Percentiles rank a stretch among this genome's conserved stretches.
phyloP scores from a whole-genome alignment of 23 red algal species.

The Gracilariopsis chorda region DNA sequence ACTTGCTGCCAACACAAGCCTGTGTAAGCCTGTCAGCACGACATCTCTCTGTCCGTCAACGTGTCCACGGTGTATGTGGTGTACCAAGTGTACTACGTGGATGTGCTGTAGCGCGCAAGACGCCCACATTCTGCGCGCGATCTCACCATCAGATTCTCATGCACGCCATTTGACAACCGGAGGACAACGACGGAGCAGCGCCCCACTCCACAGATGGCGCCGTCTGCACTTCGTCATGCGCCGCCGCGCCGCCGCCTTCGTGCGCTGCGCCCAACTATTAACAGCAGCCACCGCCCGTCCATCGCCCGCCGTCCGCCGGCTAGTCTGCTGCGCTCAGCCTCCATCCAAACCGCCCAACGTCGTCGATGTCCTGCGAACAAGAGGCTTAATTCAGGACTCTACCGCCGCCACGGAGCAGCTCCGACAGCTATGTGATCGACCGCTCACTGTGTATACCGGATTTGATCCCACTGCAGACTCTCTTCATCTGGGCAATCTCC shows the following conservation, averaged over 20 bases:
- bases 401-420: constrained; percentile 17
- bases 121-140: too few species aligned
- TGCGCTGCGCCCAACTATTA: neutral
- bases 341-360: constrained; percentile 34
- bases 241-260: neutral
- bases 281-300: neutral
- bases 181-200: too few species aligned
- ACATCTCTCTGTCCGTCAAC: too few species aligned
- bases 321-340: neutral
- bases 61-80: too few species aligned
- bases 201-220: too few species aligned
- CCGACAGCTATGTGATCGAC: constrained; percentile 16
- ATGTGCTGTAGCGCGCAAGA: too few species aligned
- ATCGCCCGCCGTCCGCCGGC: neutral
- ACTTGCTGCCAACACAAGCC: too few species aligned
- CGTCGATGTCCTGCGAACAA: constrained; percentile 64
- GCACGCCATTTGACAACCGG: too few species aligned
- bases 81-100: too few species aligned
- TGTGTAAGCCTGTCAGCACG: too few species aligned
- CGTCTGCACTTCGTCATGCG: neutral
- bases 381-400: constrained; percentile 70
- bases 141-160: too few species aligned
- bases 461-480: constrained; percentile 98
- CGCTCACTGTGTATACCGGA: constrained; percentile 78
- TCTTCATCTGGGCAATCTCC: constrained; percentile 92